Evolutionary conservation across 768 basidiomycete species (phyloP).

Genomic region (Neoboletus brunneissimus): DNA sequence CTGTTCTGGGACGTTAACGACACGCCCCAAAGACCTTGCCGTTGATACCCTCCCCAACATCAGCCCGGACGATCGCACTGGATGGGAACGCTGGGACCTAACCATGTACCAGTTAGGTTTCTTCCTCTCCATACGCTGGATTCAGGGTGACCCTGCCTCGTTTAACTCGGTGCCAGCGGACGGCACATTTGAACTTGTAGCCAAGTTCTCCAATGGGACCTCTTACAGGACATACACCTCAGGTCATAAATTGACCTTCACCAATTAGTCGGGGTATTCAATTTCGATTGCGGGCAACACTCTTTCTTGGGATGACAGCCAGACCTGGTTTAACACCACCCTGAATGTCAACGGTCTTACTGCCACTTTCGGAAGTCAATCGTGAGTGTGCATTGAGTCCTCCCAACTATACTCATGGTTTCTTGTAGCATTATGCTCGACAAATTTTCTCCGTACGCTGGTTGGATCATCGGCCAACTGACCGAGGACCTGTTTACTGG

Average conservation of each 20-base stretch:
- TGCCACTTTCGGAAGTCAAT: constrained; percentile 3
- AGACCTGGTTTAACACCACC: constrained; percentile 14
- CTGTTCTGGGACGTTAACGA: constrained; percentile 10
- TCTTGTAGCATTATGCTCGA: background rate
- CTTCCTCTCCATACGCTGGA: constrained; percentile 14
- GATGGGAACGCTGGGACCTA: constrained; percentile 14
- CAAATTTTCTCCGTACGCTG: background rate
- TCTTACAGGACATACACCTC: background rate
- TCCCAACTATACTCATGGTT: background rate
- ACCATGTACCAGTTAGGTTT: constrained; percentile 9
- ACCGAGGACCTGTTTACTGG: constrained; percentile 11
- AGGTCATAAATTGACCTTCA: constrained; percentile 7
- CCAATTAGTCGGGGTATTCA: constrained; percentile 7
- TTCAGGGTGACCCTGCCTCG: constrained; percentile 11
- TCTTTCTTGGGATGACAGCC: constrained; percentile 13
- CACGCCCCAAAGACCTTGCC: constrained; percentile 4
- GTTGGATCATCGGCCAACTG: background rate
- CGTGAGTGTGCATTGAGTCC: background rate
- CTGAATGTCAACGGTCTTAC: constrained; percentile 7
- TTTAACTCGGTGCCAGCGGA: background rate
- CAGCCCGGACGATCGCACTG: background rate
- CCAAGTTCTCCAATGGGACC: constrained; percentile 10
- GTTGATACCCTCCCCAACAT: constrained; percentile 15
- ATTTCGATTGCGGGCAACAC: constrained; percentile 12
- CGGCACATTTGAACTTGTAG: constrained; percentile 8